Conservation (phyloP, 1,139 yeast genomes). For the Debaryomyces singareniensis region DNA sequence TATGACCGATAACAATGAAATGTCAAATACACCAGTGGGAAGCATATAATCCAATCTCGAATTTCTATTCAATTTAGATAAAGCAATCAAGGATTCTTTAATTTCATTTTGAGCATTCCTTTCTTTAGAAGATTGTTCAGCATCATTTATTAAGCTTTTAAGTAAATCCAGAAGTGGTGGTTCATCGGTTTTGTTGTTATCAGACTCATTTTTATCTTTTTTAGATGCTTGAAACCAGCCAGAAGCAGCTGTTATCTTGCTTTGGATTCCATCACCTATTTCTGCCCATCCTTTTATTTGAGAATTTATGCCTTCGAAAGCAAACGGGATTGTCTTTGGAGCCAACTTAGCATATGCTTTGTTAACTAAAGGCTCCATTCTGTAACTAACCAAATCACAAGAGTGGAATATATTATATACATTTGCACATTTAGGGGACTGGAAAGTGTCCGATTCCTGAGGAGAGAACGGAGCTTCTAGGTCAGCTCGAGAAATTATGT, state of each 20-base stretch:
- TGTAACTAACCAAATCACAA: conserved; percentile 82
- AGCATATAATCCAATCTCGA: conserved; percentile 81
- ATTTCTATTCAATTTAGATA: conserved; percentile 48
- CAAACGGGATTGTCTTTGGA: conserved; percentile 58
- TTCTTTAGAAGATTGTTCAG: not conserved
- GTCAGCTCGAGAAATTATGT: conserved; percentile 37
- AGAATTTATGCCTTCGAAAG: conserved; percentile 42
- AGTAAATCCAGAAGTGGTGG: not conserved
- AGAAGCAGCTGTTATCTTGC: conserved; percentile 39
- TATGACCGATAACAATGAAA: conserved; percentile 71
- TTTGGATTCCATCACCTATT: conserved; percentile 40
- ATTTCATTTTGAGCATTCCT: conserved; percentile 6
- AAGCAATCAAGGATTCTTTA: conserved; percentile 16
- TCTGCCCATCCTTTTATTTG: conserved; percentile 34
- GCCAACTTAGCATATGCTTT: conserved; percentile 47
- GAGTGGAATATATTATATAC: conserved; percentile 80
- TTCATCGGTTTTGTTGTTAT: no score
- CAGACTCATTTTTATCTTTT: not conserved
- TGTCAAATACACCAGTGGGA: conserved; percentile 75
- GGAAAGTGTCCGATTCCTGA: conserved; percentile 7
- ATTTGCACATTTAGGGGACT: conserved; percentile 50
- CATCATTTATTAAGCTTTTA: not conserved
- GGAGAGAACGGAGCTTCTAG: conserved; percentile 15
- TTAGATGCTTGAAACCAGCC: conserved; percentile 33
- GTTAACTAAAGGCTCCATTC: conserved; percentile 75